phyloP scores from a whole-genome alignment of 2,329 filamentous ascomycete species.

The Paramyrothecium sp. region DNA sequence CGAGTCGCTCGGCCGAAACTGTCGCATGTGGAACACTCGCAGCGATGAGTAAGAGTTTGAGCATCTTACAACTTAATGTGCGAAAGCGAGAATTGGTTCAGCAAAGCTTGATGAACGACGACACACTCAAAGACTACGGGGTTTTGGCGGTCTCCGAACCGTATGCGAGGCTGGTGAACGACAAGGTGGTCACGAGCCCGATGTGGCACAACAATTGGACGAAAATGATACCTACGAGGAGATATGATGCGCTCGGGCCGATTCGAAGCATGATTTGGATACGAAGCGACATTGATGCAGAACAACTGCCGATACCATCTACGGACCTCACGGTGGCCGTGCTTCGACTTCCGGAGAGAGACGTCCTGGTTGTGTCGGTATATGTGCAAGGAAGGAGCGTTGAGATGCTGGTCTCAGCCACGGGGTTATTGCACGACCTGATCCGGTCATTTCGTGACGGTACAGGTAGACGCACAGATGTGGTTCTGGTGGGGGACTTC shows the following conservation, averaged over 20 bases:
- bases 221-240: slow-evolving; percentile 4
- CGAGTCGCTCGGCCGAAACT: slow-evolving; percentile 3
- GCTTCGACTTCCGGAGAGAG: slow-evolving; percentile 1
- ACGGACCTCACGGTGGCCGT: background rate
- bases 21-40: background rate
- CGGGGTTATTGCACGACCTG: background rate
- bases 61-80: slow-evolving; percentile 9
- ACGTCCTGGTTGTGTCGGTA: background rate
- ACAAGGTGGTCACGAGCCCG: slow-evolving; percentile 2
- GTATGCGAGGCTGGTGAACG: slow-evolving; percentile 4
- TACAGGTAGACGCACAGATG: background rate
- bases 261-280: slow-evolving; percentile 4
- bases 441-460: background rate
- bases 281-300: background rate
- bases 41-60: slow-evolving; percentile 1
- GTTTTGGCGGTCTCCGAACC: slow-evolving; percentile 7
- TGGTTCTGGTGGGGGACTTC: too few relatives aligned
- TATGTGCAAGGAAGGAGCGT: slow-evolving; percentile 1
- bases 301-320: slow-evolving; percentile 1
- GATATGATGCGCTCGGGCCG: background rate
- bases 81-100: slow-evolving; percentile 6
- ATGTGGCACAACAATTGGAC: slow-evolving; percentile 3
- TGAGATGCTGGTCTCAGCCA: background rate
- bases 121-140: slow-evolving; percentile 2
- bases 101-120: slow-evolving; percentile 9